Conservation (phyloP, 163 green algal genomes). For the Scenedesmus sp. region DNA sequence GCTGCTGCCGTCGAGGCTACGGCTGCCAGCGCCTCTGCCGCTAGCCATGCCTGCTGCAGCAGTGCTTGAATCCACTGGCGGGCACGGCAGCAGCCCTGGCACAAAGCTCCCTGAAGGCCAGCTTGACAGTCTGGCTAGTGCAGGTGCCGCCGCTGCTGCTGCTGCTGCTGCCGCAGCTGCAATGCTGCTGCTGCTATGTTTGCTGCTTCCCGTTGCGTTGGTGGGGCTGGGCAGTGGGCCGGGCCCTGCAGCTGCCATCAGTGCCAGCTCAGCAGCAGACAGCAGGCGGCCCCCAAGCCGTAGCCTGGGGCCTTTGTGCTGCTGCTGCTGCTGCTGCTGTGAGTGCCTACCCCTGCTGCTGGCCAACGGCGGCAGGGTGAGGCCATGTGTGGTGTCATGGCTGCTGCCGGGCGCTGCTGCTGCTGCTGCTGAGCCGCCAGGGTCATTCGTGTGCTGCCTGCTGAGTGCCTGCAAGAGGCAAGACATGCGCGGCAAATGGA, state of each 20-base stretch:
- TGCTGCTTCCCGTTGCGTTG: neutral
- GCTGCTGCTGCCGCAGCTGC: neutral
- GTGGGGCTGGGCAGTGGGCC: neutral
- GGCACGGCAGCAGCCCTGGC: neutral
- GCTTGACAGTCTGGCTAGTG: neutral
- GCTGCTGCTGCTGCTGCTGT: conserved; percentile 1
- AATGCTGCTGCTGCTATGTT: neutral
- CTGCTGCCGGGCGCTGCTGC: neutral
- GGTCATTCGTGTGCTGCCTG: neutral
- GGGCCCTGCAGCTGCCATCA: neutral
- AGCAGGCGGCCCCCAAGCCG: neutral
- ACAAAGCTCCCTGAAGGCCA: neutral
- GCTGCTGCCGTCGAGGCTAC: neutral
- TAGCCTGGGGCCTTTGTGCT: neutral
- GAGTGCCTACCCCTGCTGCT: neutral
- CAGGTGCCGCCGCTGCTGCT: neutral
- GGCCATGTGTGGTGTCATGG: neutral
- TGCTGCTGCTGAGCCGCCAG: neutral
- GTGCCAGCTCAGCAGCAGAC: neutral
- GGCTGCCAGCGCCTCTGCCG: neutral
- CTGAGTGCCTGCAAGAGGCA: neutral
- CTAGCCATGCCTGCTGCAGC: neutral
- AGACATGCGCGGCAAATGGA: neutral
- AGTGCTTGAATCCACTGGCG: neutral
- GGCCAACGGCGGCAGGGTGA: neutral